phyloP scores from a whole-genome alignment of 257 asterid species.

The Salvia rosmarinus region DNA sequence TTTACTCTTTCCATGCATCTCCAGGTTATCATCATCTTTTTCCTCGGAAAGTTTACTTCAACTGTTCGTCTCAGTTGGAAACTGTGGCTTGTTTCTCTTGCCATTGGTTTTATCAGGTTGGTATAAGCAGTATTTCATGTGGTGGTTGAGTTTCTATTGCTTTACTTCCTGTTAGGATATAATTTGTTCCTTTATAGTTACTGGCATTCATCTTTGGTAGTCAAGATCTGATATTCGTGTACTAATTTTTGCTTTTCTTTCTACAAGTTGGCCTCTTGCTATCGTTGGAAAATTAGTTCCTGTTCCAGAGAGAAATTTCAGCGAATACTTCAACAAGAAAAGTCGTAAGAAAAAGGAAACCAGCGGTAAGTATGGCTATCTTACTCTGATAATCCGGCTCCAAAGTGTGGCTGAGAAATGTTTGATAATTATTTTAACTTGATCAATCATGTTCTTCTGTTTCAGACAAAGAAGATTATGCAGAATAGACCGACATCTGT shows the following conservation, averaged over 20 bases:
- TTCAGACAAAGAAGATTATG: slow-evolving; percentile 36
- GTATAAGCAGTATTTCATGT: too few relatives aligned
- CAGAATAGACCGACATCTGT: slow-evolving; percentile 32
- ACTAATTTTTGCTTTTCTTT: background rate
- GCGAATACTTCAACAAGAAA: slow-evolving; percentile 44
- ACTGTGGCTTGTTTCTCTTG: slow-evolving; percentile 88
- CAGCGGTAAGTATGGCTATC: slow-evolving; percentile 26
- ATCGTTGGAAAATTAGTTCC: slow-evolving; percentile 58
- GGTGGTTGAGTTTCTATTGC: too few relatives aligned
- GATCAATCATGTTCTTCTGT: background rate
- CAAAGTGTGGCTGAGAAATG: background rate
- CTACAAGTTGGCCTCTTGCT: slow-evolving; percentile 69
- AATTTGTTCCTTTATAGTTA: too few relatives aligned
- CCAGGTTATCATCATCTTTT: slow-evolving; percentile 77
- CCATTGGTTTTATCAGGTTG: slow-evolving; percentile 70
- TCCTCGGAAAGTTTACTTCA: slow-evolving; percentile 80
- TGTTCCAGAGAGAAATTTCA: slow-evolving; percentile 53
- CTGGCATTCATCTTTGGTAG: too few relatives aligned
- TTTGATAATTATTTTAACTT: background rate
- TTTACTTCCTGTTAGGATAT: too few relatives aligned
- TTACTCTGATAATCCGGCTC: background rate
- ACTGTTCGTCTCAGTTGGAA: slow-evolving; percentile 85
- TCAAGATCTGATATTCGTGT: slow-evolving; percentile 11
- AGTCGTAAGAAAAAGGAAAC: slow-evolving; percentile 27
- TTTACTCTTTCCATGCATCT: slow-evolving; percentile 1